Evolutionary conservation across 208 protist species (phyloP).

Genomic region (Phytomonas serpens): DNA sequence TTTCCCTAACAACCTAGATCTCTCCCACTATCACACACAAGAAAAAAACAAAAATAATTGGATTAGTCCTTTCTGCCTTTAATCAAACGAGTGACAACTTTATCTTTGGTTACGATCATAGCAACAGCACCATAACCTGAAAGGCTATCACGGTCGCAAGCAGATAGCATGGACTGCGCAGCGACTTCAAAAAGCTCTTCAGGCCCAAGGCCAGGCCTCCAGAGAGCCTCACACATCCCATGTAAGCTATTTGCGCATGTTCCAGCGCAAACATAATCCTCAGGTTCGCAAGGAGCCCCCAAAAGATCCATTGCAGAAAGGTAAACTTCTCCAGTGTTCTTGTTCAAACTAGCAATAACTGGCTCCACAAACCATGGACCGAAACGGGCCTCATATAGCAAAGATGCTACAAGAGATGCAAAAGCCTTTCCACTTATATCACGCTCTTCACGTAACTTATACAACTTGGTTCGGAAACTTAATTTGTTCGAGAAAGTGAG

Average conservation of each 20-base stretch:
- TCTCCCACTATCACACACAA: constrained; percentile 1
- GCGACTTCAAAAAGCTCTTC: constrained; percentile 97
- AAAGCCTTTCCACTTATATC: constrained; percentile 85
- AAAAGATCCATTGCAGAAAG: constrained; percentile 95
- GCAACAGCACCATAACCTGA: constrained; percentile 97
- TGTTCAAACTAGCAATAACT: constrained; percentile 96
- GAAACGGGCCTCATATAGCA: constrained; percentile 94
- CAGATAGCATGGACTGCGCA: constrained; percentile 92
- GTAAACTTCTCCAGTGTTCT: constrained; percentile 91
- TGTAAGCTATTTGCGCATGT: constrained; percentile 95
- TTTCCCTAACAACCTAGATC: background rate
- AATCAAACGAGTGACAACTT: constrained; percentile 78
- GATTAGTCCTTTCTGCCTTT: constrained; percentile 85
- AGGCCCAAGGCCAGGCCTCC: constrained; percentile 86
- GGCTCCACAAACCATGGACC: constrained; percentile 98
- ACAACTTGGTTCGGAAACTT: constrained; percentile 85
- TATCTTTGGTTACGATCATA: constrained; percentile 78
- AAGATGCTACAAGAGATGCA: constrained; percentile 65
- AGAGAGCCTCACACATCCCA: constrained; percentile 98
- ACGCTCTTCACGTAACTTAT: constrained; percentile 87
- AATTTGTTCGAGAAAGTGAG: constrained; percentile 93
- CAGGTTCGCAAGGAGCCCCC: constrained; percentile 88
- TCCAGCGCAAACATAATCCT: constrained; percentile 97
- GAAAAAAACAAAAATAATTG: background rate
- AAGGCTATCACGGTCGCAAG: constrained; percentile 96